phyloP scores from a whole-genome alignment of 768 basidiomycete species.

The Naganishia onofrii region DNA sequence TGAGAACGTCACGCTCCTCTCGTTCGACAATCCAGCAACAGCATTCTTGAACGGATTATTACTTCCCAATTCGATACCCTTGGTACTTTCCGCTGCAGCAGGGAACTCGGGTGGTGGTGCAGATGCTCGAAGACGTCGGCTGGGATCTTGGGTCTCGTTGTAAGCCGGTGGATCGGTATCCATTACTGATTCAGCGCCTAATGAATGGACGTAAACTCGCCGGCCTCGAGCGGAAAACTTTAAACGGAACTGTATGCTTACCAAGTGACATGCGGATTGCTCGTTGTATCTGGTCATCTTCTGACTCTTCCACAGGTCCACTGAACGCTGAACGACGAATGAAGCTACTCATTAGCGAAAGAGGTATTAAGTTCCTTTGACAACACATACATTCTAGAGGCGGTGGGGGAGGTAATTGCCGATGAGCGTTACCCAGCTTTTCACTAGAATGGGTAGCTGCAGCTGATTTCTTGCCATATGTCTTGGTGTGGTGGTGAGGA shows the following conservation, averaged over 20 bases:
- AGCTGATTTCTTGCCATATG: conserved; percentile 13
- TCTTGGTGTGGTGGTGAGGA: neutral
- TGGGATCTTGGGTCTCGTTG: neutral
- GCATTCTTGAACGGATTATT: conserved; percentile 18
- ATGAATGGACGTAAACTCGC: too few species aligned
- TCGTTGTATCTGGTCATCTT: conserved; percentile 16
- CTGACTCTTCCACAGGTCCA: neutral
- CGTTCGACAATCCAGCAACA: neutral
- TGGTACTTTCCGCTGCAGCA: neutral
- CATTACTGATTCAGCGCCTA: neutral
- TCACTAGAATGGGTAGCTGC: neutral
- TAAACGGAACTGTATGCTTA: neutral
- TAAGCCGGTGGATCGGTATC: conserved; percentile 16
- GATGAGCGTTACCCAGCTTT: neutral
- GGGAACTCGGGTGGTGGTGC: conserved; percentile 8
- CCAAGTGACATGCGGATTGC: conserved; percentile 20
- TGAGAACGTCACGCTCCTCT: conserved; percentile 18
- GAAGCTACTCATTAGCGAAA: too few species aligned
- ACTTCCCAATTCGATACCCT: neutral
- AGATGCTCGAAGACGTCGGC: conserved; percentile 14
- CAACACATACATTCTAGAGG: conserved; percentile 1
- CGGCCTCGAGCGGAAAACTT: too few species aligned
- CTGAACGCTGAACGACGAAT: neutral
- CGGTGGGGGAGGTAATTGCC: conserved; percentile 11
- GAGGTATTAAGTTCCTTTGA: too few species aligned